phyloP scores from a whole-genome alignment of 1,284 basidiomycete species.

The Pseudozyma flocculosa region DNA sequence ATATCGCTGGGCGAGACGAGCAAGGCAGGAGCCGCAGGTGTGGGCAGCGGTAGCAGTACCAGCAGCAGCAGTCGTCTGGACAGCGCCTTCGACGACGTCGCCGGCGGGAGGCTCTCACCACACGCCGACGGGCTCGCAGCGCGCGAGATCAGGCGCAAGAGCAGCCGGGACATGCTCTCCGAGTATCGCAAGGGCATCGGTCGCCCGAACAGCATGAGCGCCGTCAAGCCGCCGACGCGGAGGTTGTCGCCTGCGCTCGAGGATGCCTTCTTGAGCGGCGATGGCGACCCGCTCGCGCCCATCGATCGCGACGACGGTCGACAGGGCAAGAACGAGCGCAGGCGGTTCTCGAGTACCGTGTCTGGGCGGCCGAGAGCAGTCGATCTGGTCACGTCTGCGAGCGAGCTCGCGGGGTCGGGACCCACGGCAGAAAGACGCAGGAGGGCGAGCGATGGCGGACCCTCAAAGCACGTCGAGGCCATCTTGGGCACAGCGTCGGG shows the following conservation, averaged over 20 bases:
- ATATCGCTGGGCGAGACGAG: constrained; percentile 16
- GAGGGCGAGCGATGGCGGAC: constrained; percentile 18
- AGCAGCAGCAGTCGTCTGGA: too few species aligned
- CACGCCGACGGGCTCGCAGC: constrained; percentile 4
- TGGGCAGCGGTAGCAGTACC: constrained; percentile 10
- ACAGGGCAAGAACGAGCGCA: constrained; percentile 23
- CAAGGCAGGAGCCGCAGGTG: constrained; percentile 6
- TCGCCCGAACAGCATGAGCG: constrained; percentile 30
- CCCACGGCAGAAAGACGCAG: constrained; percentile 8
- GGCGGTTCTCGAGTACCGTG: constrained; percentile 28
- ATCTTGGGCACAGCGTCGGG: not conserved
- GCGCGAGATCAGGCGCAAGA: constrained; percentile 29
- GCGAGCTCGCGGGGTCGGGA: constrained; percentile 3
- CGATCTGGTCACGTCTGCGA: constrained; percentile 3
- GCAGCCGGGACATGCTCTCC: constrained; percentile 50
- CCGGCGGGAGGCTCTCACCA: not conserved
- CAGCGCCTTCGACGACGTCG: not conserved
- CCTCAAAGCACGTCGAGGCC: constrained; percentile 16
- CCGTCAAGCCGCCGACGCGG: constrained; percentile 20
- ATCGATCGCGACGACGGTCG: constrained; percentile 3
- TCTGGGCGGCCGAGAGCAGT: constrained; percentile 13
- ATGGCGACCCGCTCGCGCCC: too few species aligned
- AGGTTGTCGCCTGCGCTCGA: not conserved
- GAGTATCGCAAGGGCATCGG: constrained; percentile 50
- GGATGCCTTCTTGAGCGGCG: constrained; percentile 3